Evolutionary conservation across 139 green algal genomes (phyloP).

Genomic region (Parachlorella kessleri): DNA sequence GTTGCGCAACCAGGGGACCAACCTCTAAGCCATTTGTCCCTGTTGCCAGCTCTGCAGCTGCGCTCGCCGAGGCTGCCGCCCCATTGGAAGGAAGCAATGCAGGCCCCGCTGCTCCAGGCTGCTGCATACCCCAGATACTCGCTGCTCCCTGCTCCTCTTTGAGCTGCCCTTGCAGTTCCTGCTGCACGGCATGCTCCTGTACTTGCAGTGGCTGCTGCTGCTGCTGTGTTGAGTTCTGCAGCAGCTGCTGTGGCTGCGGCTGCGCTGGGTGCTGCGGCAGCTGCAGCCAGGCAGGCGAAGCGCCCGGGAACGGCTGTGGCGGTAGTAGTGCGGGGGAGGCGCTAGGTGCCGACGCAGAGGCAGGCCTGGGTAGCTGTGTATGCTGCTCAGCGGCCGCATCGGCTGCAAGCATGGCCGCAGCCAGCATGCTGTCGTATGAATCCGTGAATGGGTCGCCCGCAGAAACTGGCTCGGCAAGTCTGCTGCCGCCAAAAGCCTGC

Average conservation of each 20-base stretch:
- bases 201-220: background rate
- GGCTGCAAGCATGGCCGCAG: background rate
- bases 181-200: background rate
- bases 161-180: no score
- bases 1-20: no score
- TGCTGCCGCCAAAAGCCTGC: background rate
- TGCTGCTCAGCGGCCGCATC: background rate
- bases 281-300: background rate
- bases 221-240: background rate
- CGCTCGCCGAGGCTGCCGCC: no score
- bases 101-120: no score
- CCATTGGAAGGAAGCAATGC: no score
- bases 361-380: no score
- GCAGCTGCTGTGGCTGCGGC: background rate
- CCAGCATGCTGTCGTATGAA: background rate
- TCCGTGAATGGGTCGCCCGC: background rate
- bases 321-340: background rate
- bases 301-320: background rate
- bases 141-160: no score
- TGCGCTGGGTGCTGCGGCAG: background rate
- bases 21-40: no score
- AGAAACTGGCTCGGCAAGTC: background rate
- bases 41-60: no score
- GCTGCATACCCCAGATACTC: no score
- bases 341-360: no score